A percentile compares a stretch with the other conserved stretches of the same genome.
Evolutionary conservation across 1,284 basidiomycete species (phyloP).

Genomic region (Trichosporon inkin): DNA sequence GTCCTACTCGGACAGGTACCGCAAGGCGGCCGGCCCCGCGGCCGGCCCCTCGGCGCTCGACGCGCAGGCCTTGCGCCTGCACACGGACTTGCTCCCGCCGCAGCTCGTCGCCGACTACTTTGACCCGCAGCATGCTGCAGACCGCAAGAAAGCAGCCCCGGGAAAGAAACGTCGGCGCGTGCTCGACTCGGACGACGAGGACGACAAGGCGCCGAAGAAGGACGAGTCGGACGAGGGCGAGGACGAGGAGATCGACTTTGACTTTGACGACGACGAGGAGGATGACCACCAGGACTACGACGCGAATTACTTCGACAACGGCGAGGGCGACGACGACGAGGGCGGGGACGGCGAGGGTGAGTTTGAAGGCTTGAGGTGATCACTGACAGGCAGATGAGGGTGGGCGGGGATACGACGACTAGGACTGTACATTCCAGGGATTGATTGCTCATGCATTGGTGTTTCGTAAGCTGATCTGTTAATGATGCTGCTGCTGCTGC

Average conservation of each 20-base stretch:
- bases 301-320: conserved; percentile 51
- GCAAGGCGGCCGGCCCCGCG: conserved; percentile 2
- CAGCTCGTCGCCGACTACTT: conserved; percentile 46
- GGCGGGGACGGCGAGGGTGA: conserved; percentile 31
- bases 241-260: conserved; percentile 38
- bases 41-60: conserved; percentile 27
- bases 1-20: conserved; percentile 44
- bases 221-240: conserved; percentile 15
- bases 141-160: conserved; percentile 1
- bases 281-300: conserved; percentile 51
- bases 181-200: conserved; percentile 19
- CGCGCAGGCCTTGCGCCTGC: conserved; percentile 38
- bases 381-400: conserved; percentile 13
- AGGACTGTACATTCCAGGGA: not conserved
- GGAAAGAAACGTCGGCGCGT: conserved; percentile 11
- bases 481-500: not conserved
- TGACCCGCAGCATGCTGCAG: conserved; percentile 22
- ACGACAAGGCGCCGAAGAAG: conserved; percentile 3
- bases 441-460: not conserved
- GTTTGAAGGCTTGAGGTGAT: not conserved
- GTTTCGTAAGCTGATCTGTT: not conserved
- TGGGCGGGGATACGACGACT: conserved; percentile 14
- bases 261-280: conserved; percentile 45
- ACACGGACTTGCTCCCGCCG: conserved; percentile 44
- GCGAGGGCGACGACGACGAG: conserved; percentile 47